Percentiles rank a stretch among this genome's conserved stretches.
Conservation (phyloP, 306 rosid genomes). For the Castanospermum australe region DNA sequence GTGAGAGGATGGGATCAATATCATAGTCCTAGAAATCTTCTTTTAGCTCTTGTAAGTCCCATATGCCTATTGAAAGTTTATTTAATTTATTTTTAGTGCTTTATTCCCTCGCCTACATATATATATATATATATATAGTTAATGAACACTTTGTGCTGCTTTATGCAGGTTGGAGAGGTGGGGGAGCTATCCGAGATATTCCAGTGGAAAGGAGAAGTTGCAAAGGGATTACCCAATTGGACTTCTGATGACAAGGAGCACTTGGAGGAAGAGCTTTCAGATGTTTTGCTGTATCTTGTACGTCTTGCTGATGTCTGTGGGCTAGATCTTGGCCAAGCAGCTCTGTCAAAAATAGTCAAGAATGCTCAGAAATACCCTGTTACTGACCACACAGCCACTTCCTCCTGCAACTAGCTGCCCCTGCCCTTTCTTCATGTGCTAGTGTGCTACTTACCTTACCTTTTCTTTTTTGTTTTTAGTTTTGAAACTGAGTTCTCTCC, state of each 20-base stretch:
- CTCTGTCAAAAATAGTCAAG: conserved; percentile 59
- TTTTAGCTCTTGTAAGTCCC: conserved; percentile 64
- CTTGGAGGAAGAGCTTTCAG: conserved; percentile 77
- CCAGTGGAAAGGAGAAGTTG: conserved; percentile 91
- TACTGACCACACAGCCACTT: conserved; percentile 28
- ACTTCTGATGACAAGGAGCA: conserved; percentile 69
- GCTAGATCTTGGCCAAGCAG: conserved; percentile 79
- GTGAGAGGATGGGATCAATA: conserved; percentile 80
- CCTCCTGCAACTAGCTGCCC: conserved; percentile 26
- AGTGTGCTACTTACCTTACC: not conserved
- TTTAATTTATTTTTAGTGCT: not conserved
- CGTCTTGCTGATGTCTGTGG: conserved; percentile 78
- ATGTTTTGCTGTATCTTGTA: conserved; percentile 70
- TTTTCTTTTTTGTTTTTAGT: not conserved
- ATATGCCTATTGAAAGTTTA: not conserved
- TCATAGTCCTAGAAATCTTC: conserved; percentile 86
- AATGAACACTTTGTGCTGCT: not conserved
- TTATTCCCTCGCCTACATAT: not conserved
- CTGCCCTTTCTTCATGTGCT: not conserved
- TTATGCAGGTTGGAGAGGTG: conserved; percentile 72
- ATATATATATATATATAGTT: not conserved
- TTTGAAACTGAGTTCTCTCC: not conserved
- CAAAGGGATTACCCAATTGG: conserved; percentile 77
- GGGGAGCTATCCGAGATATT: conserved; percentile 80
- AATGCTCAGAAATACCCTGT: conserved; percentile 72